phyloP scores from a whole-genome alignment of 176 grass and related monocot genomes.

The Musa acuminata region DNA sequence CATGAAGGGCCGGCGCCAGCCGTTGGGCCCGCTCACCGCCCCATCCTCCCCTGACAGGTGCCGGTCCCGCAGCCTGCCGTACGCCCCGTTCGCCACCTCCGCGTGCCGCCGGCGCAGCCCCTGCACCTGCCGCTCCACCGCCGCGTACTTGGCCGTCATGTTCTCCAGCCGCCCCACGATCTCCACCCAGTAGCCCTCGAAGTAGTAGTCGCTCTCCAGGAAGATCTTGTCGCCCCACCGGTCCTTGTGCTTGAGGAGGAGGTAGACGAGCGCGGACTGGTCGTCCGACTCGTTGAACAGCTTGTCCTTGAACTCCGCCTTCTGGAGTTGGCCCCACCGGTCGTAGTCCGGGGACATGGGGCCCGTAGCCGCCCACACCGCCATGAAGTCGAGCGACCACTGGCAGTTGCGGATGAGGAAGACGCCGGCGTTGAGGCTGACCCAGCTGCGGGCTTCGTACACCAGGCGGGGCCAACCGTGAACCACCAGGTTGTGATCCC shows the following conservation, averaged over 20 bases:
- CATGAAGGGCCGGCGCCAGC: constrained; percentile 60
- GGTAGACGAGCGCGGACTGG: constrained; percentile 77
- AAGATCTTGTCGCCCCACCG: constrained; percentile 56
- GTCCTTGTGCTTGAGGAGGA: constrained; percentile 28
- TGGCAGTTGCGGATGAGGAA: constrained; percentile 96
- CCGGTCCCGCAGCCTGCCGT: constrained; percentile 34
- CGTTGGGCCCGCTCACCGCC: constrained; percentile 26
- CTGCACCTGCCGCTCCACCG: constrained; percentile 39
- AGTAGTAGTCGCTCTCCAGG: constrained; percentile 61
- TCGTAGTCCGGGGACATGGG: constrained; percentile 40
- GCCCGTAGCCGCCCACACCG: constrained; percentile 48
- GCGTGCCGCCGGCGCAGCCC: constrained; percentile 48
- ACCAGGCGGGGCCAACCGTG: constrained; percentile 67
- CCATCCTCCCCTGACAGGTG: constrained; percentile 24
- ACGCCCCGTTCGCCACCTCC: constrained; percentile 23
- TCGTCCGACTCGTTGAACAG: constrained; percentile 68
- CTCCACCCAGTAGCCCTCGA: constrained; percentile 88
- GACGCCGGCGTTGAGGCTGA: constrained; percentile 85
- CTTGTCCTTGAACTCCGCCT: constrained; percentile 57
- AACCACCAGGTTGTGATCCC: constrained; percentile 57
- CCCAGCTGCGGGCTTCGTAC: constrained; percentile 43
- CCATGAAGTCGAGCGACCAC: constrained; percentile 93
- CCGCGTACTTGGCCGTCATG: constrained; percentile 42
- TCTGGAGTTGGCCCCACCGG: constrained; percentile 45
- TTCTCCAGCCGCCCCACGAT: constrained; percentile 52